Evolutionary conservation across 2,329 filamentous ascomycete species (phyloP).

Genomic region (Cytospora piceicola): DNA sequence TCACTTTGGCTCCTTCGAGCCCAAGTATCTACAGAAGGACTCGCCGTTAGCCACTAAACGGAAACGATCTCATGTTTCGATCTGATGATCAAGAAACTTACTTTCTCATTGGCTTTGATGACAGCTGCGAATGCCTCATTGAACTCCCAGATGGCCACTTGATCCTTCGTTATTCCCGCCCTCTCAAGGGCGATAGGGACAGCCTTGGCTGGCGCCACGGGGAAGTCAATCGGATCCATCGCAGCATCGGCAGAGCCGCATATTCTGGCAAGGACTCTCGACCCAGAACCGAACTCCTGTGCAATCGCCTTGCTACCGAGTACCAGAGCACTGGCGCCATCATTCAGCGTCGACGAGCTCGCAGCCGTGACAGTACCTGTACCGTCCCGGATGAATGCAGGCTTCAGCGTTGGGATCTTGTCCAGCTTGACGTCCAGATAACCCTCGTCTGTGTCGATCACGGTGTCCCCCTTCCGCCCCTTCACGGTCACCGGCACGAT

Average conservation of each 20-base stretch:
- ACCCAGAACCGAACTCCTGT: conserved; percentile 75
- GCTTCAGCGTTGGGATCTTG: conserved; percentile 84
- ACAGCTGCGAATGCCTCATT: conserved; percentile 98
- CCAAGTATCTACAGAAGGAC: conserved; percentile 67
- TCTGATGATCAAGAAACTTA: conserved; percentile 38
- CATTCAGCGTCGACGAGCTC: conserved; percentile 92
- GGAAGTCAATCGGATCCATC: conserved; percentile 90
- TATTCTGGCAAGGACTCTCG: conserved; percentile 84
- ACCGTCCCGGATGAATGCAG: conserved; percentile 85
- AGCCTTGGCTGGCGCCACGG: conserved; percentile 87
- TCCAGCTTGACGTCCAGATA: conserved; percentile 86
- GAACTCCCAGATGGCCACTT: conserved; percentile 96
- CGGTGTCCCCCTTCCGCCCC: conserved; percentile 77
- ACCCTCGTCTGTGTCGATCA: conserved; percentile 85
- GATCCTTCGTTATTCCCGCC: conserved; percentile 87
- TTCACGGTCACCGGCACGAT: conserved; percentile 86
- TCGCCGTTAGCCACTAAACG: not conserved
- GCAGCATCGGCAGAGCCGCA: conserved; percentile 87
- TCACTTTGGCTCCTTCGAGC: conserved; percentile 78
- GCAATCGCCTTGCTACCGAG: conserved; percentile 81
- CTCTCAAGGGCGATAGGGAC: conserved; percentile 87
- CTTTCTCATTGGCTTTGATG: conserved; percentile 92
- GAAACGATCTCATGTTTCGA: not conserved
- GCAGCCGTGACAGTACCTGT: conserved; percentile 91
- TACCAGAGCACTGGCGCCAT: conserved; percentile 89